These are phyloP conservation scores for Schizochytrium sp. DNA, from an alignment of 108 stramenopile species.

Conservation along the genomic window DNA sequence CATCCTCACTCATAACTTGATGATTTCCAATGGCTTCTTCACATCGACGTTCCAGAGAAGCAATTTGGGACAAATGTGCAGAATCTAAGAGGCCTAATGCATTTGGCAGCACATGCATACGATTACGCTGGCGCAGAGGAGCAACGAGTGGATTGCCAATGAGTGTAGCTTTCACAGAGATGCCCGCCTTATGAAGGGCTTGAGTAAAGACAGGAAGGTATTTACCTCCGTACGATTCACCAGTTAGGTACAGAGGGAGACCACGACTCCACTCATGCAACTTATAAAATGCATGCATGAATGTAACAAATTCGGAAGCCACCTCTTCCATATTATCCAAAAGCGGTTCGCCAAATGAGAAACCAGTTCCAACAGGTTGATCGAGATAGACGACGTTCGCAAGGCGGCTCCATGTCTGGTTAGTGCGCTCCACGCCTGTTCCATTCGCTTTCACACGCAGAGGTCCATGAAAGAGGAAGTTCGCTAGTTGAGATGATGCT, in stretches of 20 bases:
- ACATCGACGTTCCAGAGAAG: not conserved
- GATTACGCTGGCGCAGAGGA: slow-evolving; percentile 16
- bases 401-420: not conserved
- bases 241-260: not conserved
- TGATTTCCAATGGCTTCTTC: not conserved
- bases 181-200: not conserved
- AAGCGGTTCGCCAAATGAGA: slow-evolving; percentile 45
- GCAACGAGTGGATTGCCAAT: slow-evolving; percentile 37
- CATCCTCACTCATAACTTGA: not conserved
- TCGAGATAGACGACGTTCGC: slow-evolving; percentile 52
- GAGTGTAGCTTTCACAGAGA: not conserved
- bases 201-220: slow-evolving; percentile 47
- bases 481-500: slow-evolving; percentile 30
- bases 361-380: slow-evolving; percentile 42
- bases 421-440: not conserved
- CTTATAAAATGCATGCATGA: not conserved
- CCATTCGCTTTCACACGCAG: not conserved
- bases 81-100: slow-evolving; percentile 21
- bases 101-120: slow-evolving; percentile 21
- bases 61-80: not conserved
- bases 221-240: slow-evolving; percentile 56
- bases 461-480: slow-evolving; percentile 49
- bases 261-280: not conserved
- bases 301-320: not conserved
- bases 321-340: not conserved